Base-by-base conservation (phyloP, 805 yeast genomes). In the Ogataea minuta region DNA sequence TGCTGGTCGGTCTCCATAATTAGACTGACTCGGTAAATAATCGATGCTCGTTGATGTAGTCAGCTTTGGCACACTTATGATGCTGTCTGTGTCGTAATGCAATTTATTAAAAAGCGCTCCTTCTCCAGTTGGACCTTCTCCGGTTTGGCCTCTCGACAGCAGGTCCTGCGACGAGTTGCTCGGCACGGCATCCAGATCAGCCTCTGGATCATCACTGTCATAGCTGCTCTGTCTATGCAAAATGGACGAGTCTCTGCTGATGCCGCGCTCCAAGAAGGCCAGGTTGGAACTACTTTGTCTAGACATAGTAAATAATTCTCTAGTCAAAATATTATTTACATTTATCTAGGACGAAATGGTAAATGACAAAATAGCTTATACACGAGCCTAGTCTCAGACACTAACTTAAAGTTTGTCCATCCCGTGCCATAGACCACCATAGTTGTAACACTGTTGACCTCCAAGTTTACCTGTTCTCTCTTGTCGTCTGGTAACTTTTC, bases 201-300 rank as follows among this genome's bases (percentile, higher is more conserved):
- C 45, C 2, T 45, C 46, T n/a, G 50, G 46, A 17, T 44, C 54
- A n/a, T 47, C 54, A 34, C 46, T 36, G 27, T 39, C 40, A 38
- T 39, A 43, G 9, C 33, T 35, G 21, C 4, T 29, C 20, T 13
- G 26, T 25, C 31, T 31, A 31, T 33, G 44, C 6, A 43, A 23
- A 5, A 45, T 25, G 15, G 31, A 35, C 9, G 54, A 45, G 19
- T 37, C 41, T 16, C 30, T 30, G 21, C 48, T 46, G 3, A 40
- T 9, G 19, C 30, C 28, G 15, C 49, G 33, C 24, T 46, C 50
- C 24, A 49, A 27, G 2, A 29, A 28, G 2, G 43, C 39, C n/a
- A 46, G 27, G 19, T 41, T 41, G 9, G 47, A 40, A 23, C 23
- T 39, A 13, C 28, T 20, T 17, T 28, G 27, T 28, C 21, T 19